Percentiles rank a stretch among this genome's conserved stretches.
Evolutionary conservation across 1,284 basidiomycete species (phyloP).

Genomic region (Trichosporon sp.): DNA sequence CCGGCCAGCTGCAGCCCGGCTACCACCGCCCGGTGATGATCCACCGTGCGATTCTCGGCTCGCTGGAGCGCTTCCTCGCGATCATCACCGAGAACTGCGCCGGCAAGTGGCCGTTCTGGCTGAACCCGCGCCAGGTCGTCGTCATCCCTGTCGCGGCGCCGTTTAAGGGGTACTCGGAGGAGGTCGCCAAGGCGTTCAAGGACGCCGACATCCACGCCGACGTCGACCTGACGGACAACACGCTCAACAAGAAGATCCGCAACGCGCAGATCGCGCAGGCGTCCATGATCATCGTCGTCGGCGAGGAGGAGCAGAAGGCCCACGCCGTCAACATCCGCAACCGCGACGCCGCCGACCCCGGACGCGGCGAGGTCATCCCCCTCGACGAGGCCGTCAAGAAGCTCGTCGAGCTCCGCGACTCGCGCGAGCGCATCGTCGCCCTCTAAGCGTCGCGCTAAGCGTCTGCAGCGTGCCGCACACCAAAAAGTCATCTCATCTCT

Average conservation of each 20-base stretch:
- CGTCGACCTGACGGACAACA: slow-evolving; percentile 87
- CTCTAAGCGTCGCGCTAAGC: slow-evolving; percentile 20
- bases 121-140: slow-evolving; percentile 88
- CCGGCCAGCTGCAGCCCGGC: slow-evolving; percentile 54
- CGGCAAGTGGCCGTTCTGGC: slow-evolving; percentile 99
- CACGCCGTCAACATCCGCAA: slow-evolving; percentile 92
- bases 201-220: slow-evolving; percentile 78
- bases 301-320: slow-evolving; percentile 80
- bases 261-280: slow-evolving; percentile 91
- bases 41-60: slow-evolving; percentile 93
- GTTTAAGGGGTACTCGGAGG: slow-evolving; percentile 84
- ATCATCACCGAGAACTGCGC: slow-evolving; percentile 97
- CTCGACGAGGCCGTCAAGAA: slow-evolving; percentile 39
- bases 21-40: slow-evolving; percentile 90
- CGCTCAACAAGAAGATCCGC: slow-evolving; percentile 92
- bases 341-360: slow-evolving; percentile 67
- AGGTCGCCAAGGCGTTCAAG: slow-evolving; percentile 57
- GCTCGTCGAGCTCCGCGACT: slow-evolving; percentile 39
- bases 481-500: background rate
- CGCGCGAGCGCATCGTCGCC: slow-evolving; percentile 23
- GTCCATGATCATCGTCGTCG: slow-evolving; percentile 91
- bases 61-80: slow-evolving; percentile 91
- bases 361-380: slow-evolving; percentile 46
- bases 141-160: slow-evolving; percentile 84
- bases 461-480: too few species aligned